Percentiles rank a stretch among this genome's conserved stretches.
phyloP scores from a whole-genome alignment of 208 protist genomes.

The Leishmania arabica region DNA sequence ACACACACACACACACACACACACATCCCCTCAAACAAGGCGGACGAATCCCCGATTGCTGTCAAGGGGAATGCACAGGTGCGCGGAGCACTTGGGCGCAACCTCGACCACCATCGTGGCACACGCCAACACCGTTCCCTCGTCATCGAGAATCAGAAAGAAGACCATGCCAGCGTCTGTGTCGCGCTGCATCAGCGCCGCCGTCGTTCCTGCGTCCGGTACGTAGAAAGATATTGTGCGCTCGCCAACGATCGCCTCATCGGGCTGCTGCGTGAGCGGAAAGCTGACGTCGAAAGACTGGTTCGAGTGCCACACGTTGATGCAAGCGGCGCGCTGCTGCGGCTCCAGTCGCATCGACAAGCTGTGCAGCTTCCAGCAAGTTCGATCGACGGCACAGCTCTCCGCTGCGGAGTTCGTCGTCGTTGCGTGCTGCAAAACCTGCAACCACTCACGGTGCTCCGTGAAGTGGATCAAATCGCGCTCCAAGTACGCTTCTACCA shows the following conservation, averaged over 20 bases:
- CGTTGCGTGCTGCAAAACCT: neutral
- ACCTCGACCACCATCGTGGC: conserved; percentile 21
- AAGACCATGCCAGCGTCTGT: conserved; percentile 22
- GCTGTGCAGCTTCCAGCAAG: conserved; percentile 28
- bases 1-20: neutral
- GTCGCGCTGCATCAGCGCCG: conserved; percentile 16
- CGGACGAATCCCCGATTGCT: conserved; percentile 27
- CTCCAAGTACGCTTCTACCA: conserved; percentile 28
- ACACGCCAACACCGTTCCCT: conserved; percentile 27
- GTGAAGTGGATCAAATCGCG: conserved; percentile 30
- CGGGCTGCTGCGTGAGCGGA: conserved; percentile 15
- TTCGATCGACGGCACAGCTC: neutral
- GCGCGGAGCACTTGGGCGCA: neutral
- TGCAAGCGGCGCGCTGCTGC: conserved; percentile 22
- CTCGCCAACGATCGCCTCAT: conserved; percentile 26
- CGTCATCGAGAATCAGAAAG: conserved; percentile 33
- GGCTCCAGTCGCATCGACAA: conserved; percentile 29
- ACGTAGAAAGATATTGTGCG: conserved; percentile 29
- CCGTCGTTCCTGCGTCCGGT: conserved; percentile 7
- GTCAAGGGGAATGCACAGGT: conserved; percentile 25
- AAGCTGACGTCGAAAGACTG: conserved; percentile 28
- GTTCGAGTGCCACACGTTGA: conserved; percentile 35
- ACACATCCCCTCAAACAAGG: conserved; percentile 4
- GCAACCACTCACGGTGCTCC: conserved; percentile 30
- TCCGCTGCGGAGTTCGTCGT: neutral